Conservation (phyloP, 164 flowering plant genomes). For the Platanus orientalis region DNA sequence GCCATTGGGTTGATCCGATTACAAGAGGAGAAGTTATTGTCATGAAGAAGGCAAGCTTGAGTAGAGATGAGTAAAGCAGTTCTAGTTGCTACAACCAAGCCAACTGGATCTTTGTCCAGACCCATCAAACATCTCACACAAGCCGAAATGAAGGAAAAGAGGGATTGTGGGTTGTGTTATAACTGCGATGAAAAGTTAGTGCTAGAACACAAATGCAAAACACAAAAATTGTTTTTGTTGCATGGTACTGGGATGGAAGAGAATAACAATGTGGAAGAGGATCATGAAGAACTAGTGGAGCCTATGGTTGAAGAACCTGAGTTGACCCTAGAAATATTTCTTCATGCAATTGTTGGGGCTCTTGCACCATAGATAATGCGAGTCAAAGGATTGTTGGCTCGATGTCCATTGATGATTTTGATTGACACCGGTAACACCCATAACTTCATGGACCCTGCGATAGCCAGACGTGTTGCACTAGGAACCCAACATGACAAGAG, state of each 20-base stretch:
- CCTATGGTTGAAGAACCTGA: conserved; percentile 5
- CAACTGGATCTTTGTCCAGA: background rate
- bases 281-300: background rate
- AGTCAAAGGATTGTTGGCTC: no score
- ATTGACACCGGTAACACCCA: no score
- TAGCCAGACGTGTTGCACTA: no score
- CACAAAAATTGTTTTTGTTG: background rate
- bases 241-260: background rate
- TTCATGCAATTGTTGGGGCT: no score
- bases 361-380: no score
- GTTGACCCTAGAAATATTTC: no score
- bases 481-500: no score
- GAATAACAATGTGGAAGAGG: background rate
- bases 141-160: background rate
- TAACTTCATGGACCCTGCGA: no score
- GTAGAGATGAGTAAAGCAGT: background rate
- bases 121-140: background rate
- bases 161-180: no score
- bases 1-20: background rate
- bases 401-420: no score
- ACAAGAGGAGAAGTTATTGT: background rate
- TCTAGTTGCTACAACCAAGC: background rate
- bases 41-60: background rate
- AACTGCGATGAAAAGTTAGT: background rate
- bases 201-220: background rate